A percentile compares a stretch with the other conserved stretches of the same genome.
These are phyloP conservation scores for Sclerotiophoma versabilis DNA, from an alignment of 2,329 filamentous ascomycete genomes.

Conservation along the genomic window DNA sequence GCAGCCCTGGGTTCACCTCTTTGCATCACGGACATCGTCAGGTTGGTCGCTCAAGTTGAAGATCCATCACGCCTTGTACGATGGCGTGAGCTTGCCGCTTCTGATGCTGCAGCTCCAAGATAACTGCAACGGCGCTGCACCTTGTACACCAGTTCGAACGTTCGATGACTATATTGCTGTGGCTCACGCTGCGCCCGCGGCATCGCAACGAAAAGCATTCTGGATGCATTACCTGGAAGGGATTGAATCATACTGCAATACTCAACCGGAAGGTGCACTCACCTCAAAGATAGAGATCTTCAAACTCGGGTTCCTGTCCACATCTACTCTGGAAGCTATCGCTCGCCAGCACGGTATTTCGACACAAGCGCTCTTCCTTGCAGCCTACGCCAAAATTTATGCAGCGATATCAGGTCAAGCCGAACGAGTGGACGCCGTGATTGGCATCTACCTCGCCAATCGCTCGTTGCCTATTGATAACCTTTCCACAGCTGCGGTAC, in stretches of 20 bases:
- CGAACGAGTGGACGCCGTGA: slow-evolving; percentile 57
- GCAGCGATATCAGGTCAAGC: slow-evolving; percentile 35
- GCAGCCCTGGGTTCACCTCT: slow-evolving; percentile 48
- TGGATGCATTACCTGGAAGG: slow-evolving; percentile 58
- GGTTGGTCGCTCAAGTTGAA: slow-evolving; percentile 53
- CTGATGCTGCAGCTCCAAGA: slow-evolving; percentile 63
- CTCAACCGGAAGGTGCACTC: slow-evolving; percentile 34
- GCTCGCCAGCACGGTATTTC: slow-evolving; percentile 65
- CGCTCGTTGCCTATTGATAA: slow-evolving; percentile 63
- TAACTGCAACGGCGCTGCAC: slow-evolving; percentile 47
- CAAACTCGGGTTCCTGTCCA: slow-evolving; percentile 56
- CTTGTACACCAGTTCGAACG: slow-evolving; percentile 31
- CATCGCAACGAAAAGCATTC: slow-evolving; percentile 52
- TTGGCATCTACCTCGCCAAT: slow-evolving; percentile 87
- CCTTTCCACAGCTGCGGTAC: slow-evolving; percentile 63
- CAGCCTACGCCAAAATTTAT: slow-evolving; percentile 68
- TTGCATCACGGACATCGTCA: slow-evolving; percentile 38
- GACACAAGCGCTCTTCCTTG: slow-evolving; percentile 78
- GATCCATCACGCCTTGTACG: slow-evolving; percentile 89
- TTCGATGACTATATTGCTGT: slow-evolving; percentile 53
- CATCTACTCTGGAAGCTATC: slow-evolving; percentile 50
- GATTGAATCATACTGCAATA: slow-evolving; percentile 12
- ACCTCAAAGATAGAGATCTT: slow-evolving; percentile 55
- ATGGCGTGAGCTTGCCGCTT: slow-evolving; percentile 76
- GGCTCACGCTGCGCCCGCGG: slow-evolving; percentile 1